Evolutionary conservation across 768 basidiomycete species (phyloP), one percentile per base, ranked within the genome.

Genomic region (Macrocybe gigantea): DNA sequence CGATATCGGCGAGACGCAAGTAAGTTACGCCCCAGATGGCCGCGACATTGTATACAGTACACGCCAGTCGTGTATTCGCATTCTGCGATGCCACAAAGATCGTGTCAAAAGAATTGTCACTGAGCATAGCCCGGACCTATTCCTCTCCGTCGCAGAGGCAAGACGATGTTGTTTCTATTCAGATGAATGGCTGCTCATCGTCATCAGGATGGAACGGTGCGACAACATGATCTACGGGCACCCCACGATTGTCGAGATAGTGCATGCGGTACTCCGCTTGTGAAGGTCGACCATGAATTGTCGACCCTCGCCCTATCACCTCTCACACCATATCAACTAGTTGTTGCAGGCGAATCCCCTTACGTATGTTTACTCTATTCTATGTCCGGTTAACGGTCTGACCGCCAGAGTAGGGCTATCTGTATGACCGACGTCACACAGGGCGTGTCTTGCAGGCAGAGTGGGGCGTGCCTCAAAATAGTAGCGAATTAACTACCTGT

Each of bases 201-300:
- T 48, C 12, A 30, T 32, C 58, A 92, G 85, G 92, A 95, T 64
- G 91, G 89, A 3, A 77, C 83, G 30, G 90, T 93, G 7, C 78
- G 92, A 22, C 91, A 93, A 59, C 92, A 94, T 60, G 92, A 95
- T 60, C 65, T 94, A 38, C 73, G 92, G 44, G 75, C 75, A 7
- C 64, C 74, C 10, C 88, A 94, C 63, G 63, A 64, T n/a, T 95
- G 92, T 64, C 53, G 64, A 30, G 55, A 60, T 11, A 67, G 63
- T 8, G 59, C 68, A 7, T 95, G 92, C 60, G 83, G 90, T 15
- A 68, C 82, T 12, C 84, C 90, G 1, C 69, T 95, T 11, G 75
- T 90, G 13, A 74, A 75, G 52, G 64, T 88, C 35, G 71, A 75
- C 44, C 71, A 82, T 62, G 73, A 83, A 44, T 71, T 93, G 40